Evolutionary conservation across 2,329 filamentous ascomycete species (phyloP).

Genomic region (Claviceps maximensis): DNA sequence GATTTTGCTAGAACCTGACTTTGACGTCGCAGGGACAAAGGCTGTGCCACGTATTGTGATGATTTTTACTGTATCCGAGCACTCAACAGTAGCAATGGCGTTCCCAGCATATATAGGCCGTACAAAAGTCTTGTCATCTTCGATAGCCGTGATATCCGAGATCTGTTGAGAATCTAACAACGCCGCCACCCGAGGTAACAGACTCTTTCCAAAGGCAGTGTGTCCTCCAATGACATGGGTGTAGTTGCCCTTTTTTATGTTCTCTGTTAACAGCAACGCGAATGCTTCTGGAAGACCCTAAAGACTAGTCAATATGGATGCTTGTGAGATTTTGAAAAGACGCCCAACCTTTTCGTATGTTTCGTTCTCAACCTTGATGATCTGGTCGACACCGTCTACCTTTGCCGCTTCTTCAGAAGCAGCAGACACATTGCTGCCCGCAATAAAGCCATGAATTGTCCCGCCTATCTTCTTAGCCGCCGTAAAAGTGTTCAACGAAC

Average conservation of each 20-base stretch:
- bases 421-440: conserved; percentile 61
- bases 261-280: conserved; percentile 85
- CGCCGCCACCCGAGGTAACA: conserved; percentile 83
- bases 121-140: conserved; percentile 87
- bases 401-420: conserved; percentile 78
- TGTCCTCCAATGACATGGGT: conserved; percentile 85
- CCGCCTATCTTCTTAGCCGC: conserved; percentile 82
- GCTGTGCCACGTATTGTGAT: conserved; percentile 89
- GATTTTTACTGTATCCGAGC: conserved; percentile 70
- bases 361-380: conserved; percentile 75
- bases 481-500: conserved; percentile 72
- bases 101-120: conserved; percentile 97
- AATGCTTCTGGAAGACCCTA: conserved; percentile 87
- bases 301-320: conserved; percentile 2
- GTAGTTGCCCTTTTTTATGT: conserved; percentile 90
- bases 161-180: conserved; percentile 87
- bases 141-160: conserved; percentile 77
- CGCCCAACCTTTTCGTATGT: conserved; percentile 80
- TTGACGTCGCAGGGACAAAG: conserved; percentile 62
- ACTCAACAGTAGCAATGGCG: conserved; percentile 91
- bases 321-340: neutral
- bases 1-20: conserved; percentile 60
- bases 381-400: conserved; percentile 80
- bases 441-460: conserved; percentile 73
- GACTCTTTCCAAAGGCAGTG: conserved; percentile 91